phyloP scores from a whole-genome alignment of 257 asterid genomes.

The Solanum appendiculatum region DNA sequence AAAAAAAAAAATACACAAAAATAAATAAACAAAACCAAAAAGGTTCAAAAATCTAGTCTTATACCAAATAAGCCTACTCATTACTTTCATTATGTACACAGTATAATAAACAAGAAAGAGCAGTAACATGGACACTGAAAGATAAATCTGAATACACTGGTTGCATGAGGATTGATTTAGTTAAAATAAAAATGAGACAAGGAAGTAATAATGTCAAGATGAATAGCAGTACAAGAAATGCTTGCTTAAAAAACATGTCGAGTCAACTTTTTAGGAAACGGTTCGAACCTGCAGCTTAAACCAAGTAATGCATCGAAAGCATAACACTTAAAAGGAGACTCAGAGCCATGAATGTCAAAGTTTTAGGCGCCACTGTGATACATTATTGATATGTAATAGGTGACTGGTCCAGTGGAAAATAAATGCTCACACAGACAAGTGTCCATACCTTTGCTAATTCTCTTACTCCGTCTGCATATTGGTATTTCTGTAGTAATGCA shows the following conservation, averaged over 20 bases:
- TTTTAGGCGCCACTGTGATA: not conserved
- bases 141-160: not conserved
- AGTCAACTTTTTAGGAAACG: not conserved
- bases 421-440: not conserved
- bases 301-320: not conserved
- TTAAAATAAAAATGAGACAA: not conserved
- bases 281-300: not conserved
- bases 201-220: not conserved
- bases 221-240: not conserved
- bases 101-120: not conserved
- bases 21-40: not conserved
- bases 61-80: not conserved
- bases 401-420: not conserved
- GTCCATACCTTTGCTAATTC: conserved; percentile 38
- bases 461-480: conserved; percentile 47
- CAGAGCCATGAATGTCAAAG: not conserved
- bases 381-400: not conserved
- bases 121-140: not conserved
- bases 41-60: not conserved
- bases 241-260: not conserved
- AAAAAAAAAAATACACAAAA: no score
- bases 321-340: not conserved
- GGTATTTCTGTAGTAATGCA: conserved; percentile 45
- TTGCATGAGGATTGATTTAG: not conserved
- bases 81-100: not conserved